Evolutionary conservation across 1,284 basidiomycete genomes (phyloP).

Genomic region (Ustilago sp.): DNA sequence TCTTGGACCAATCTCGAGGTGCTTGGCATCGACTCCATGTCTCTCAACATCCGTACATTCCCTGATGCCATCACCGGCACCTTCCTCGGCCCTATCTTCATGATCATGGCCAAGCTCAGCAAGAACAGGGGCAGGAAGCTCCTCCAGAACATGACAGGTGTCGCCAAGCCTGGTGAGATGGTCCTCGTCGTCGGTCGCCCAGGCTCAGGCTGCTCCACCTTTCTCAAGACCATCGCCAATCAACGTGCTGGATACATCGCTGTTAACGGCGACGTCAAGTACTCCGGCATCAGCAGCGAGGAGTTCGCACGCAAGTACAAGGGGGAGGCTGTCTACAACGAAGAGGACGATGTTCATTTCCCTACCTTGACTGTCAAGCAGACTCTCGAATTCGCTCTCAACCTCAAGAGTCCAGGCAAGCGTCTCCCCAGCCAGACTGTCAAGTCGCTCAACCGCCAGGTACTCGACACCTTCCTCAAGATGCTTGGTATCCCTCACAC

Average conservation of each 20-base stretch:
- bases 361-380: conserved; percentile 58
- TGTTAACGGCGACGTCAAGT: conserved; percentile 66
- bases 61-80: conserved; percentile 68
- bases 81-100: conserved; percentile 64
- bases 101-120: conserved; percentile 46
- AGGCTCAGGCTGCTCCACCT: conserved; percentile 75
- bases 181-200: conserved; percentile 74
- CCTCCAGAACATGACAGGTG: conserved; percentile 50
- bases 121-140: conserved; percentile 31
- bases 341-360: conserved; percentile 58
- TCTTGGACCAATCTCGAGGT: conserved; percentile 56
- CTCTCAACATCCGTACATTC: conserved; percentile 57
- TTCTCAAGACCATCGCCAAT: conserved; percentile 74
- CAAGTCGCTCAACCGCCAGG: conserved; percentile 44
- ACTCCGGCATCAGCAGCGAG: conserved; percentile 72
- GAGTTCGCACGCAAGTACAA: conserved; percentile 71
- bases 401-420: conserved; percentile 47
- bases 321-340: conserved; percentile 57
- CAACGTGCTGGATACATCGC: conserved; percentile 70
- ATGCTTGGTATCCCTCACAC: conserved; percentile 58
- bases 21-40: conserved; percentile 52
- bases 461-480: conserved; percentile 65
- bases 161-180: conserved; percentile 75
- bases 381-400: conserved; percentile 58
- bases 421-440: conserved; percentile 56